Percentiles rank a stretch among this genome's conserved stretches.
phyloP scores from a whole-genome alignment of 2,329 filamentous ascomycete genomes.

The Metarhizium rileyi region DNA sequence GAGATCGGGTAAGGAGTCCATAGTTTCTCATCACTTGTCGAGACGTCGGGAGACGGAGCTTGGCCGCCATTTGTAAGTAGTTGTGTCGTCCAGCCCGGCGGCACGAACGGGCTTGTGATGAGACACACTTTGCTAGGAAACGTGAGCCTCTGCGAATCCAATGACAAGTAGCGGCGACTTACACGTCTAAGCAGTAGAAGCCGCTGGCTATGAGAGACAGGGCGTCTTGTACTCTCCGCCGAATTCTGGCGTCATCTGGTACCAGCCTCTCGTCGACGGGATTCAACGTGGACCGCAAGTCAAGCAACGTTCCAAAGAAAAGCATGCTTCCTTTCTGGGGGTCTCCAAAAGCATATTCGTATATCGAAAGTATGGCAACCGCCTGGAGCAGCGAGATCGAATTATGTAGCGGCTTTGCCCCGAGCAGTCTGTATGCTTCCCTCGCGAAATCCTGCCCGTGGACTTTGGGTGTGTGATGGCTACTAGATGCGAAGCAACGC shows the following conservation, averaged over 20 bases:
- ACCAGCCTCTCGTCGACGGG: neutral
- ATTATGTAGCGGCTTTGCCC: neutral
- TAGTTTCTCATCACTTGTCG: neutral
- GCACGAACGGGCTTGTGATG: neutral
- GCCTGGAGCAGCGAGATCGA: conserved; percentile 12
- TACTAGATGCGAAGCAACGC: neutral
- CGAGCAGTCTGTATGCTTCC: neutral
- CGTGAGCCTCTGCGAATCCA: neutral
- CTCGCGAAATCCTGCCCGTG: neutral
- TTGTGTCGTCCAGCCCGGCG: neutral
- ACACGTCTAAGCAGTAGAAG: conserved; percentile 15
- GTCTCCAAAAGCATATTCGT: conserved; percentile 10
- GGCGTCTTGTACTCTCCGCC: conserved; percentile 4
- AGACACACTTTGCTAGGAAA: conserved; percentile 1
- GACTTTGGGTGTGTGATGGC: neutral
- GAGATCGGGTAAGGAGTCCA: conserved; percentile 9
- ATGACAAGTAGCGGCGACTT: conserved; percentile 1
- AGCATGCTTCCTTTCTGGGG: neutral
- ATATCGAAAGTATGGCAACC: conserved; percentile 11
- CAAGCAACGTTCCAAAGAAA: neutral
- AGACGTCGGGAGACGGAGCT: neutral
- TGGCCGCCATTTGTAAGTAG: neutral
- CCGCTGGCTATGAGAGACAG: conserved; percentile 12
- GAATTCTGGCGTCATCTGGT: neutral
- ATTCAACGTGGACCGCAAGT: neutral